A percentile compares a stretch with the other conserved stretches of the same genome.
These are phyloP conservation scores for Verticillium nonalfalfae DNA, from an alignment of 2,329 filamentous ascomycete species.

Conservation along the genomic window DNA sequence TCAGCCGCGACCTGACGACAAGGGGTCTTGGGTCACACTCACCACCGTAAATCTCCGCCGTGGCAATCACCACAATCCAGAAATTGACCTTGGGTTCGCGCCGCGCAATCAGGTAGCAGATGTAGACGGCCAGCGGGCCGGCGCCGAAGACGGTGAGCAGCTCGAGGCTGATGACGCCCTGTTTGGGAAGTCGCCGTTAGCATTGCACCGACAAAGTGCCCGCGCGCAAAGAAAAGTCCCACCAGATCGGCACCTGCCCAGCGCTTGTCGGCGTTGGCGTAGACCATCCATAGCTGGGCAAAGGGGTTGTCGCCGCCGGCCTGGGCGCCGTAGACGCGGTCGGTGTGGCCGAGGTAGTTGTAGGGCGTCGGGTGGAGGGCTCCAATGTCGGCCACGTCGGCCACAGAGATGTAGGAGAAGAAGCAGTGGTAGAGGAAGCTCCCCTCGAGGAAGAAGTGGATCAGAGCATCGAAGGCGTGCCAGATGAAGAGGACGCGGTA, in stretches of 20 bases:
- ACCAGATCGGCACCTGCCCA: slow-evolving; percentile 59
- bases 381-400: slow-evolving; percentile 21
- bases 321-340: slow-evolving; percentile 51
- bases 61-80: slow-evolving; percentile 59
- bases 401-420: slow-evolving; percentile 49
- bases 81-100: slow-evolving; percentile 49
- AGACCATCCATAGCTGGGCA: slow-evolving; percentile 63
- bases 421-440: slow-evolving; percentile 93
- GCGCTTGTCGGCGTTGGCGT: slow-evolving; percentile 55
- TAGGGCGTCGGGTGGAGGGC: slow-evolving; percentile 39
- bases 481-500: slow-evolving; percentile 82
- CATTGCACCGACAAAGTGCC: background rate
- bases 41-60: slow-evolving; percentile 61
- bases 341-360: slow-evolving; percentile 44
- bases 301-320: slow-evolving; percentile 46
- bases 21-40: slow-evolving; percentile 12
- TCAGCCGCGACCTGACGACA: background rate
- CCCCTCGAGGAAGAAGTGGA: slow-evolving; percentile 87
- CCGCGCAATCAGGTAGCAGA: slow-evolving; percentile 54
- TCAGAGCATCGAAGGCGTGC: slow-evolving; percentile 89
- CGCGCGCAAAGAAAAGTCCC: slow-evolving; percentile 12
- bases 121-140: slow-evolving; percentile 51
- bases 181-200: background rate
- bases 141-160: slow-evolving; percentile 58
- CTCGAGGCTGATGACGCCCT: slow-evolving; percentile 55